These are phyloP conservation scores for Pittosporum tobira DNA, from an alignment of 129 eudicot genomes.

Conservation along the genomic window DNA sequence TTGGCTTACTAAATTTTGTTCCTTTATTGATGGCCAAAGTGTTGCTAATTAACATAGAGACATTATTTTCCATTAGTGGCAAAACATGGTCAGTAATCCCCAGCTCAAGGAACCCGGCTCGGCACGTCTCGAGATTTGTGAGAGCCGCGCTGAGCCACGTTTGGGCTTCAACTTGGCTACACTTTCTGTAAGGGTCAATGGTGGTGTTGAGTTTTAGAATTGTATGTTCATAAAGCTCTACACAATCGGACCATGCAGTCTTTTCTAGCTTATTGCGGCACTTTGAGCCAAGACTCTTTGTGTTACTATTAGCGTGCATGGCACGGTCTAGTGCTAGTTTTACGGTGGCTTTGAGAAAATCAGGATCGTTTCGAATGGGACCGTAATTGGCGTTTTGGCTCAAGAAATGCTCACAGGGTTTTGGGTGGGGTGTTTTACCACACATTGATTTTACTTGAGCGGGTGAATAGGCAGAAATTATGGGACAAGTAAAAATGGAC, in stretches of 20 bases:
- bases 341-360: slow-evolving; percentile 37
- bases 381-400: slow-evolving; percentile 21
- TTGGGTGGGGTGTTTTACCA: slow-evolving; percentile 55
- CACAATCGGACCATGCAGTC: too few species aligned
- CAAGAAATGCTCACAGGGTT: slow-evolving; percentile 51
- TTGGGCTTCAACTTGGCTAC: too few species aligned
- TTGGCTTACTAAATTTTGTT: too few species aligned
- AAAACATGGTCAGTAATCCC: too few species aligned
- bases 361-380: slow-evolving; percentile 32
- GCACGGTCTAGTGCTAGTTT: slow-evolving; percentile 49
- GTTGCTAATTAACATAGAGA: too few species aligned
- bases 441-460: slow-evolving; percentile 50
- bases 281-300: slow-evolving; percentile 36
- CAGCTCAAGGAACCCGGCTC: too few species aligned
- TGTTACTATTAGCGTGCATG: slow-evolving; percentile 22
- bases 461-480: slow-evolving; percentile 18
- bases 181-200: slow-evolving; percentile 26
- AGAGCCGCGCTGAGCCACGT: too few species aligned
- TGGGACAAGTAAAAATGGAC: too few species aligned
- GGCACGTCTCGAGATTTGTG: too few species aligned
- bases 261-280: slow-evolving; percentile 44
- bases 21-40: too few species aligned
- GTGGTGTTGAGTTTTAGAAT: slow-evolving; percentile 37
- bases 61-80: too few species aligned
- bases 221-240: slow-evolving; percentile 59